Conservation (phyloP, 202 grass and related monocot species). For the Carex arenaria region DNA sequence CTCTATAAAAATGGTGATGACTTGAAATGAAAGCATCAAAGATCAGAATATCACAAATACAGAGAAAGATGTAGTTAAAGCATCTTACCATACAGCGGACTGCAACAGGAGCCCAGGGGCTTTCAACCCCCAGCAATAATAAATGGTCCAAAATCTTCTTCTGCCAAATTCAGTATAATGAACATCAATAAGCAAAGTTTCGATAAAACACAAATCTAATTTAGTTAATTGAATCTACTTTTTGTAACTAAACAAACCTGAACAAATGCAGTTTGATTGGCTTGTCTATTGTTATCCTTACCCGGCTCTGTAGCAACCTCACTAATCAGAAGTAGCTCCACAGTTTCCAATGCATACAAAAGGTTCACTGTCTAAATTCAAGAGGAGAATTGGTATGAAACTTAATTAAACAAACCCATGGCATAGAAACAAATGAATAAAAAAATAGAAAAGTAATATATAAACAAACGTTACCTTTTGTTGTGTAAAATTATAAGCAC, state of each 20-base stretch:
- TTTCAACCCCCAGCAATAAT: conserved; percentile 81
- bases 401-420: background rate
- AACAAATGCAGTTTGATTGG: conserved; percentile 90
- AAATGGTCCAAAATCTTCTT: conserved; percentile 94
- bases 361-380: conserved; percentile 95
- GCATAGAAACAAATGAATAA: conserved; percentile 13
- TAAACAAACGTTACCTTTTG: conserved; percentile 60
- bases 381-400: conserved; percentile 33
- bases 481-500: conserved; percentile 98
- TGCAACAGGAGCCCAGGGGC: conserved; percentile 90
- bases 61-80: conserved; percentile 15
- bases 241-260: conserved; percentile 45
- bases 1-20: conserved; percentile 4
- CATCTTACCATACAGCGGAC: conserved; percentile 81
- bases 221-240: conserved; percentile 14
- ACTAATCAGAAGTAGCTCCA: conserved; percentile 84
- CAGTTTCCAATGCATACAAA: conserved; percentile 81
- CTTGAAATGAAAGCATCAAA: conserved; percentile 11
- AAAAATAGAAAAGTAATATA: background rate
- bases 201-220: conserved; percentile 1
- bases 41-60: background rate
- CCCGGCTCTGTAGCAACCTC: conserved; percentile 42
- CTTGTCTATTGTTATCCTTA: conserved; percentile 78
- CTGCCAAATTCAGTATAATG: conserved; percentile 42
- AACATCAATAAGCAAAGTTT: conserved; percentile 35